These are phyloP conservation scores for Zasmidium angulare DNA, from an alignment of 2,329 filamentous ascomycete genomes.

Conservation along the genomic window DNA sequence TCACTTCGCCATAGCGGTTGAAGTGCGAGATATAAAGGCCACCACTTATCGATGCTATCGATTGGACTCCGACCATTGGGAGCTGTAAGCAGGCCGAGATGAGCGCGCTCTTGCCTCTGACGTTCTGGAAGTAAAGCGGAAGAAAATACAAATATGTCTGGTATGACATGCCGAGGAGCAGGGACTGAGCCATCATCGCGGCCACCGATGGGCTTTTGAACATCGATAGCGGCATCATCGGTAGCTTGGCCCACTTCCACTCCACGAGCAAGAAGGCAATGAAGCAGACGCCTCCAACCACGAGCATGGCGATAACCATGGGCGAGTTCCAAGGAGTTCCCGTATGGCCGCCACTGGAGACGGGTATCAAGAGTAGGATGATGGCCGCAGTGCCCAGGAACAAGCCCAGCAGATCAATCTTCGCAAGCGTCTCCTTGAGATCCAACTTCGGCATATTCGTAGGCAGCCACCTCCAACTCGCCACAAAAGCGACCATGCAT, in stretches of 20 bases:
- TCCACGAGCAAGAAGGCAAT: conserved; percentile 53
- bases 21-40: conserved; percentile 59
- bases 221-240: conserved; percentile 59
- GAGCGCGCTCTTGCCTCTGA: conserved; percentile 45
- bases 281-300: conserved; percentile 48
- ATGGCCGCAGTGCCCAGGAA: conserved; percentile 56
- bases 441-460: conserved; percentile 50
- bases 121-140: conserved; percentile 63
- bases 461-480: conserved; percentile 54
- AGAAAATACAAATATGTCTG: conserved; percentile 62
- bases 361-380: conserved; percentile 62
- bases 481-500: conserved; percentile 46
- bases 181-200: conserved; percentile 58
- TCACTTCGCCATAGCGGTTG: conserved; percentile 59
- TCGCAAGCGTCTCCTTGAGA: conserved; percentile 50
- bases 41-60: conserved; percentile 47
- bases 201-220: conserved; percentile 56
- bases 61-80: conserved; percentile 52
- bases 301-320: conserved; percentile 61
- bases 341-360: conserved; percentile 53
- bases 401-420: conserved; percentile 61
- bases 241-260: conserved; percentile 55
- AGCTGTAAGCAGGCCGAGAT: conserved; percentile 54
- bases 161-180: conserved; percentile 61
- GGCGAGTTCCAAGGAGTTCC: conserved; percentile 56